Evolutionary conservation across 2,329 filamentous ascomycete genomes (phyloP).

Genomic region (Leptographium radiaticola): DNA sequence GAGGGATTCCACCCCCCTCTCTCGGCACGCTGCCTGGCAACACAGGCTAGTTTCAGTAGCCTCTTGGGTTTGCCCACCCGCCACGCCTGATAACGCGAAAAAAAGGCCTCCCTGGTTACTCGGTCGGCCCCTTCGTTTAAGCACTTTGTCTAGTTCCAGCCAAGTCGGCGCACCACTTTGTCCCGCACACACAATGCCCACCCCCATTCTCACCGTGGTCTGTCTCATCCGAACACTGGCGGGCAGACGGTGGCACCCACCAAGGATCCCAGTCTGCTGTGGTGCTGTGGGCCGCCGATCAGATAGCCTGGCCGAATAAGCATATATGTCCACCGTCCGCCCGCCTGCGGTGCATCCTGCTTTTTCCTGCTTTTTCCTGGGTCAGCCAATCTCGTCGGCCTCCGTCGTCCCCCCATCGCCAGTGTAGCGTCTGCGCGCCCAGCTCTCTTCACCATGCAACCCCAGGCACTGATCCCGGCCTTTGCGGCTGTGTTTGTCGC

Average conservation of each 20-base stretch:
- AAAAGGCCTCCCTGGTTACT: background rate
- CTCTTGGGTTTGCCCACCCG: background rate
- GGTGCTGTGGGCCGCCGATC: background rate
- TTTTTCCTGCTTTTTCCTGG: background rate
- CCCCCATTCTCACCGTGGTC: background rate
- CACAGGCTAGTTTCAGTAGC: background rate
- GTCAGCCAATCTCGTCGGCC: background rate
- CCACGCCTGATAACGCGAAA: too few relatives aligned
- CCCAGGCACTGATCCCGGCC: background rate
- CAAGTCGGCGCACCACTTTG: too few relatives aligned
- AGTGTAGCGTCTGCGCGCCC: background rate
- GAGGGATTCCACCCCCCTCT: too few relatives aligned
- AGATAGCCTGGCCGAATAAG: background rate
- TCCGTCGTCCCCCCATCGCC: too few relatives aligned
- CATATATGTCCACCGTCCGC: background rate
- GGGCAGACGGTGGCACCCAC: background rate
- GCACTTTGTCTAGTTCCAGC: too few relatives aligned
- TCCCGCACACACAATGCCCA: background rate
- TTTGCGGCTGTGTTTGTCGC: constrained; percentile 13
- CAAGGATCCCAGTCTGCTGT: background rate
- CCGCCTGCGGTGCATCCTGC: background rate
- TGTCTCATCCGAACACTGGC: background rate
- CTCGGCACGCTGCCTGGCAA: background rate
- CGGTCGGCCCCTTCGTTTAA: background rate
- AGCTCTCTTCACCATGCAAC: constrained; percentile 1